Evolutionary conservation across 768 basidiomycete species (phyloP).

Genomic region (Rickenella mellea): DNA sequence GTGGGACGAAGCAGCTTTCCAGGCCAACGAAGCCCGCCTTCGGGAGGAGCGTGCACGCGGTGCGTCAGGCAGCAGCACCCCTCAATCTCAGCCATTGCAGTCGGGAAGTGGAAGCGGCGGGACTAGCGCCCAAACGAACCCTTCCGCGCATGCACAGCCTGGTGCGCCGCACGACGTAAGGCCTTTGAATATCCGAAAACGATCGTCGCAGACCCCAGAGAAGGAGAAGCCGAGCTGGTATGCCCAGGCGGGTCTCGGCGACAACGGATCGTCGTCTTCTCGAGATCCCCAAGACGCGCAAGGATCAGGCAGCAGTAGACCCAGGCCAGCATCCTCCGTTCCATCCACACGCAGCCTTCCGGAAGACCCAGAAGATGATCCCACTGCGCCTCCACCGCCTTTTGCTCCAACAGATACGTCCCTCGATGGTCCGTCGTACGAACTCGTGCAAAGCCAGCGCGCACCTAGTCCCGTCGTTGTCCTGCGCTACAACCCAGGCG

Average conservation of each 20-base stretch:
- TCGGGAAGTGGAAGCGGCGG: not conserved
- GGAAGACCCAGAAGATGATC: slow-evolving; percentile 6
- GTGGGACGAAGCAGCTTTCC: slow-evolving; percentile 35
- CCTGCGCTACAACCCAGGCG: not conserved
- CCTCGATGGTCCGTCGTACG: slow-evolving; percentile 28
- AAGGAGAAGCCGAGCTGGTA: slow-evolving; percentile 21
- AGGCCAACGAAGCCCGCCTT: slow-evolving; percentile 18
- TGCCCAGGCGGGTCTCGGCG: slow-evolving; percentile 18
- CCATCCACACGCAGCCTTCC: slow-evolving; percentile 1
- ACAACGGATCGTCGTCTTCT: slow-evolving; percentile 3
- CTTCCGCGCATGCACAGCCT: not conserved
- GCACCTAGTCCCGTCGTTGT: slow-evolving; percentile 8
- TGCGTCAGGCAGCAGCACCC: not conserved
- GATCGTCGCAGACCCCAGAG: slow-evolving; percentile 8
- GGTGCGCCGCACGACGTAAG: slow-evolving; percentile 11
- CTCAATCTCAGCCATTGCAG: not conserved
- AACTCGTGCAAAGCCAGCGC: slow-evolving; percentile 13
- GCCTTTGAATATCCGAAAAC: slow-evolving; percentile 29
- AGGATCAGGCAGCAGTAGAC: too few species aligned
- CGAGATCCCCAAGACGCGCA: slow-evolving; percentile 1
- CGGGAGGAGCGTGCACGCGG: not conserved
- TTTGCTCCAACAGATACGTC: slow-evolving; percentile 26
- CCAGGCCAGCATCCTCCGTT: not conserved
- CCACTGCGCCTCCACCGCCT: slow-evolving; percentile 26
- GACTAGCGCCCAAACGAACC: not conserved